phyloP scores from a whole-genome alignment of 352 stramenopile genomes.

The Discostella stelligera region DNA sequence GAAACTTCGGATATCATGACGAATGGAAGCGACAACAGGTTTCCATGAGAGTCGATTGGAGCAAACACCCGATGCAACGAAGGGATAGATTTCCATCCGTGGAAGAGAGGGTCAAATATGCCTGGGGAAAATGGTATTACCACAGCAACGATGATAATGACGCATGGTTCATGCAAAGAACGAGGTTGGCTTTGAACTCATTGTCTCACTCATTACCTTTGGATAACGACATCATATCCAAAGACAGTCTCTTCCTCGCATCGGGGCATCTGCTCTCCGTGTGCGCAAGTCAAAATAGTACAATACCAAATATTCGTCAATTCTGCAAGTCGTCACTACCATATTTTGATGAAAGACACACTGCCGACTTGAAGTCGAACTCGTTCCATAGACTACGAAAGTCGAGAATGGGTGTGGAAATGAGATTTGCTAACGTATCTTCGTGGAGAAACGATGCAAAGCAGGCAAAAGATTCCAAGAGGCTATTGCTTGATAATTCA shows the following conservation, averaged over 20 bases:
- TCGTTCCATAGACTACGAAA: slow-evolving; percentile 43
- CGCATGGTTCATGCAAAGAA: slow-evolving; percentile 32
- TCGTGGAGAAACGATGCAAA: slow-evolving; percentile 33
- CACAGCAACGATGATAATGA: slow-evolving; percentile 26
- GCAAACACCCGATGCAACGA: slow-evolving; percentile 26
- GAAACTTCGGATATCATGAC: slow-evolving; percentile 45
- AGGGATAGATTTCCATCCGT: slow-evolving; percentile 63
- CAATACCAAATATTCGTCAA: slow-evolving; percentile 19
- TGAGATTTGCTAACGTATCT: slow-evolving; percentile 32
- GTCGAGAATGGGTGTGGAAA: slow-evolving; percentile 23
- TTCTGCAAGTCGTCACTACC: slow-evolving; percentile 41
- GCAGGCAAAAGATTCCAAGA: slow-evolving; percentile 44
- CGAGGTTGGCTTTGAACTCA: slow-evolving; percentile 1
- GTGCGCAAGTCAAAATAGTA: slow-evolving; percentile 25
- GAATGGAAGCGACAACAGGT: neutral
- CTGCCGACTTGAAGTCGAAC: slow-evolving; percentile 54
- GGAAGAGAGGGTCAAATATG: slow-evolving; percentile 67
- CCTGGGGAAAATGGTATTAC: slow-evolving; percentile 71
- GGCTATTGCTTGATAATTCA: slow-evolving; percentile 49
- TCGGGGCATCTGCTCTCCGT: slow-evolving; percentile 26
- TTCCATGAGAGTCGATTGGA: slow-evolving; percentile 4
- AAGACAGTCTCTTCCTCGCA: slow-evolving; percentile 40
- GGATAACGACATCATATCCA: slow-evolving; percentile 16
- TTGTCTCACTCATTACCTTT: neutral
- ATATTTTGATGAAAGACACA: slow-evolving; percentile 50